phyloP scores from a whole-genome alignment of 495 filamentous ascomycete genomes.

The Wilcoxina mikolae region DNA sequence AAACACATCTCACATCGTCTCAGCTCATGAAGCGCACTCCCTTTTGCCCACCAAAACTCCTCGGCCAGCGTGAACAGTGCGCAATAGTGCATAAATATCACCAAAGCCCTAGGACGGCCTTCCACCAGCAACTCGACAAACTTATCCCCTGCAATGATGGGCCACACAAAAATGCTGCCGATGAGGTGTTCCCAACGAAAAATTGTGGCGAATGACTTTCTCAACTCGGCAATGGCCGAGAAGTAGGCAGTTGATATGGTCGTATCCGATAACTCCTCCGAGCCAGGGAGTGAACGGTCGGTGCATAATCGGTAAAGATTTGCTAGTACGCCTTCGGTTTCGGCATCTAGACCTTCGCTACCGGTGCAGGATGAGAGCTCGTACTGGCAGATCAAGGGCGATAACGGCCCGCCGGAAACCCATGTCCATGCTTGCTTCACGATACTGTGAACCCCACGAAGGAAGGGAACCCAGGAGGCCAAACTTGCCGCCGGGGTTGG shows the following conservation, averaged over 20 bases:
- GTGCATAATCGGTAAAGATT: slow-evolving; percentile 17
- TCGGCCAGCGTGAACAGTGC: slow-evolving; percentile 28
- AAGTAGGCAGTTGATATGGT: slow-evolving; percentile 17
- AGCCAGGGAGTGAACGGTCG: slow-evolving; percentile 13
- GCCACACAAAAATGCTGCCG: slow-evolving; percentile 28
- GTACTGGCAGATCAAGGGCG: slow-evolving; percentile 1
- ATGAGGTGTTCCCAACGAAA: neutral
- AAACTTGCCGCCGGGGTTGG: neutral
- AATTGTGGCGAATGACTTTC: slow-evolving; percentile 12
- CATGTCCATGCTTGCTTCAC: slow-evolving; percentile 12
- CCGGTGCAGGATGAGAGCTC: neutral
- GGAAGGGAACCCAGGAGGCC: slow-evolving; percentile 18
- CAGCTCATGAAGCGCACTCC: slow-evolving; percentile 28
- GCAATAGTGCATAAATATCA: slow-evolving; percentile 33
- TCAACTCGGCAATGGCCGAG: slow-evolving; percentile 13
- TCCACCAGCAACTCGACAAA: slow-evolving; percentile 27
- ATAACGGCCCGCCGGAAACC: slow-evolving; percentile 12
- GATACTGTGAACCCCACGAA: slow-evolving; percentile 17
- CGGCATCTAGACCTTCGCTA: neutral
- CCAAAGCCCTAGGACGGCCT: slow-evolving; percentile 29
- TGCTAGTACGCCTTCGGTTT: neutral
- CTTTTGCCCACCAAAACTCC: slow-evolving; percentile 29
- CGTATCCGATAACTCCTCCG: slow-evolving; percentile 20
- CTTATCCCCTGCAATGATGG: slow-evolving; percentile 23
- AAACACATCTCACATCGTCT: slow-evolving; percentile 25